phyloP scores from a whole-genome alignment of 2,329 filamentous ascomycete genomes.

The Zopfia rhizophila region DNA sequence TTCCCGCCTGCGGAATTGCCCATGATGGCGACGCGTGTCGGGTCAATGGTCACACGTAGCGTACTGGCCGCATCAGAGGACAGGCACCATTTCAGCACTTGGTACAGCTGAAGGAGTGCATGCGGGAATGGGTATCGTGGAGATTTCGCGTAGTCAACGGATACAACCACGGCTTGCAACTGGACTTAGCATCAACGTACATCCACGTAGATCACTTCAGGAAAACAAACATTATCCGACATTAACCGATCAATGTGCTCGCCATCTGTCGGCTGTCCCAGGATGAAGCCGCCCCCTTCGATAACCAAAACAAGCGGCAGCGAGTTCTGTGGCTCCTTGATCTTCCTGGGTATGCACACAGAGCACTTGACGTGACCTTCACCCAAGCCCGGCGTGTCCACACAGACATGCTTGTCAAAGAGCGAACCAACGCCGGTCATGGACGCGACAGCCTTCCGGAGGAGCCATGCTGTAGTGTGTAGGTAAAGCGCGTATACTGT shows the following conservation, averaged over 20 bases:
- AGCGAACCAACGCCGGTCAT: neutral
- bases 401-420: neutral
- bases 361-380: conserved; percentile 2
- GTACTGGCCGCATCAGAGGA: neutral
- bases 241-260: neutral
- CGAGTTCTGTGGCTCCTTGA: neutral
- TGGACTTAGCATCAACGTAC: neutral
- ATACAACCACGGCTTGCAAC: neutral
- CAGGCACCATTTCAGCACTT: conserved; percentile 1
- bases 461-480: neutral
- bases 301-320: neutral
- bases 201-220: neutral
- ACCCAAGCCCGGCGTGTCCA: neutral
- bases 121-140: conserved; percentile 2
- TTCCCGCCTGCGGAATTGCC: conserved; percentile 4
- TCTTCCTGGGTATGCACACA: neutral
- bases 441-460: conserved; percentile 1
- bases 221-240: conserved; percentile 1
- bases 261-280: conserved; percentile 1
- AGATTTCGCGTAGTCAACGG: conserved; percentile 2
- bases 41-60: neutral
- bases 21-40: neutral
- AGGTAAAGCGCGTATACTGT: neutral
- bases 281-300: conserved; percentile 1
- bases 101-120: neutral